Conservation (phyloP, 257 asterid species). For the Coffea eugenioides region DNA sequence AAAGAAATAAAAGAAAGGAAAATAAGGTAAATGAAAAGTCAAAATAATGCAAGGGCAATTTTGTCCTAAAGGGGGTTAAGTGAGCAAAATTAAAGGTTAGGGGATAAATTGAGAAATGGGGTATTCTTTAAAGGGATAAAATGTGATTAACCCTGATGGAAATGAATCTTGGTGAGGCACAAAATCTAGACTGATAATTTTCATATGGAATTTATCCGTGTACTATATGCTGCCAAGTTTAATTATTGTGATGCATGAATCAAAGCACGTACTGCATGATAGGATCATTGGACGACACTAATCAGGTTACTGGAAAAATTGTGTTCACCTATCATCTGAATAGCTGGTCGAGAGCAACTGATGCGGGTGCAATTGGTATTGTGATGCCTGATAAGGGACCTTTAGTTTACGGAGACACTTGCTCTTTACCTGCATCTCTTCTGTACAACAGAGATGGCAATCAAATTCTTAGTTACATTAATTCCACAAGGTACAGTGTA, state of each 20-base stretch:
- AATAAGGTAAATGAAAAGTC: too few species aligned
- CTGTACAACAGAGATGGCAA: constrained; percentile 33
- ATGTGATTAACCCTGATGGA: too few species aligned
- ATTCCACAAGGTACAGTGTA: constrained; percentile 35
- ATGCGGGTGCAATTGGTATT: constrained; percentile 48
- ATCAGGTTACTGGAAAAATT: constrained; percentile 37
- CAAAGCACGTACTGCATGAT: constrained; percentile 35
- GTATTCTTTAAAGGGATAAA: too few species aligned
- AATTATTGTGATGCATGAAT: not conserved
- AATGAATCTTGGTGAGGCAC: not conserved
- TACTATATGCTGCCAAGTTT: too few species aligned
- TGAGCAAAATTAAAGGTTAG: too few species aligned
- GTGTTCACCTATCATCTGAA: constrained; percentile 43
- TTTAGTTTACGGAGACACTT: constrained; percentile 43
- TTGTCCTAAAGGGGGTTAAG: too few species aligned
- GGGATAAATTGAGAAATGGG: too few species aligned
- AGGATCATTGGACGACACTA: constrained; percentile 35
- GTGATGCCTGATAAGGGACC: constrained; percentile 33
- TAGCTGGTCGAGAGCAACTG: constrained; percentile 15
- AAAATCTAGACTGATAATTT: too few species aligned
- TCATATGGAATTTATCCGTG: too few species aligned
- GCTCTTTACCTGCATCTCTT: constrained; percentile 49
- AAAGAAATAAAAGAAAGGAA: too few species aligned
- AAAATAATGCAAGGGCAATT: too few species aligned
- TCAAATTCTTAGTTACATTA: constrained; percentile 29